A percentile compares a stretch with the other conserved stretches of the same genome.
Evolutionary conservation across 176 grass and related monocot genomes (phyloP).

Genomic region (Aegilops umbellulata): DNA sequence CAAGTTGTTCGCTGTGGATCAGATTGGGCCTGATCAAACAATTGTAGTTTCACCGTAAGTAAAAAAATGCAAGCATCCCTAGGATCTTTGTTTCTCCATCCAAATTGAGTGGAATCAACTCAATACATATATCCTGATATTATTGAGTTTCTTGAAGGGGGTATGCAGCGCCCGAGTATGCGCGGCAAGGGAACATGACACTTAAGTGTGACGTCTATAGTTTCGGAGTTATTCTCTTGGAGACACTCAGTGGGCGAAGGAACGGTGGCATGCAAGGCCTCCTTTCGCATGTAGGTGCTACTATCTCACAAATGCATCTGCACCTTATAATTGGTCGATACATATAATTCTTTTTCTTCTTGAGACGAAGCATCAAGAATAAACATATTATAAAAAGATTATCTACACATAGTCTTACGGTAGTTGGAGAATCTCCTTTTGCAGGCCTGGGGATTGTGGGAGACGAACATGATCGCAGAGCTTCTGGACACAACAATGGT

Average conservation of each 20-base stretch:
- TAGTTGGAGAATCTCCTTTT: not conserved
- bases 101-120: not conserved
- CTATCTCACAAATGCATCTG: not conserved
- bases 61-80: not conserved
- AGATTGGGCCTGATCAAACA: not conserved
- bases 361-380: not conserved
- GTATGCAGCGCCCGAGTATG: slow-evolving; percentile 9
- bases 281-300: not conserved
- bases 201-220: slow-evolving; percentile 5
- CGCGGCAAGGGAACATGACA: not conserved
- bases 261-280: not conserved
- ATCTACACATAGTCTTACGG: no score
- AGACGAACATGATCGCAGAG: not conserved
- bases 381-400: not conserved
- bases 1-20: not conserved
- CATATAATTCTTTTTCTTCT: not conserved
- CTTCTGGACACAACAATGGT: slow-evolving; percentile 13
- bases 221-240: not conserved
- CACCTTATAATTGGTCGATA: no score
- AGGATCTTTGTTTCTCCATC: no score
- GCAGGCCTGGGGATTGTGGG: slow-evolving; percentile 47
- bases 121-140: not conserved
- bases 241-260: slow-evolving; percentile 12
- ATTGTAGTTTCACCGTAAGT: slow-evolving; percentile 19
- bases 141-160: not conserved